phyloP scores from a whole-genome alignment of 2,329 filamentous ascomycete genomes.

The Trichoderma semiorbis region DNA sequence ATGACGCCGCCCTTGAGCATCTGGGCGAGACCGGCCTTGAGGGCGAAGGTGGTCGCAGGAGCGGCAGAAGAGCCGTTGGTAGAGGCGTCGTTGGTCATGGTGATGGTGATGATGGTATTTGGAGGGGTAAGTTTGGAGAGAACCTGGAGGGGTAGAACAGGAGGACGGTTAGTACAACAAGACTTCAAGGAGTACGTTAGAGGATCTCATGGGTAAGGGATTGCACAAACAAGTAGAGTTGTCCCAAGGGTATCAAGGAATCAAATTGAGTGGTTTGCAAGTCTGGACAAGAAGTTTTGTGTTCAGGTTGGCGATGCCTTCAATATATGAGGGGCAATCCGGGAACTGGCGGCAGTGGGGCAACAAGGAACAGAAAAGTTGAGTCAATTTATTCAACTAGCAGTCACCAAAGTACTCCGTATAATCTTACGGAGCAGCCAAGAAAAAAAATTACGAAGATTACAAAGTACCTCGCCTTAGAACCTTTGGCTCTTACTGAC shows the following conservation, averaged over 20 bases:
- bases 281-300: background rate
- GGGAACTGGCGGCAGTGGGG: background rate
- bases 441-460: background rate
- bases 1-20: slow-evolving; percentile 99
- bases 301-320: slow-evolving; percentile 10
- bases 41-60: slow-evolving; percentile 59
- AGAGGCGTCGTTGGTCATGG: slow-evolving; percentile 35
- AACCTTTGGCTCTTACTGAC: background rate
- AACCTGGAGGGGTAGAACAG: background rate
- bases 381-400: background rate
- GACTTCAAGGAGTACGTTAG: background rate
- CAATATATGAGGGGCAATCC: slow-evolving; percentile 12
- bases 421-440: background rate
- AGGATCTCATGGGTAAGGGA: background rate
- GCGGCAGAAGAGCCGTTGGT: slow-evolving; percentile 27
- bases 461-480: background rate
- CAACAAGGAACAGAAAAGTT: background rate
- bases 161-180: background rate
- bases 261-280: background rate
- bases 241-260: background rate
- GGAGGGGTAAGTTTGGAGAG: background rate
- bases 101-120: background rate
- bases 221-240: background rate
- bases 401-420: background rate
- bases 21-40: slow-evolving; percentile 93